Base-by-base conservation (phyloP, 805 yeast genomes). In the Hanseniaspora valbyensis region DNA sequence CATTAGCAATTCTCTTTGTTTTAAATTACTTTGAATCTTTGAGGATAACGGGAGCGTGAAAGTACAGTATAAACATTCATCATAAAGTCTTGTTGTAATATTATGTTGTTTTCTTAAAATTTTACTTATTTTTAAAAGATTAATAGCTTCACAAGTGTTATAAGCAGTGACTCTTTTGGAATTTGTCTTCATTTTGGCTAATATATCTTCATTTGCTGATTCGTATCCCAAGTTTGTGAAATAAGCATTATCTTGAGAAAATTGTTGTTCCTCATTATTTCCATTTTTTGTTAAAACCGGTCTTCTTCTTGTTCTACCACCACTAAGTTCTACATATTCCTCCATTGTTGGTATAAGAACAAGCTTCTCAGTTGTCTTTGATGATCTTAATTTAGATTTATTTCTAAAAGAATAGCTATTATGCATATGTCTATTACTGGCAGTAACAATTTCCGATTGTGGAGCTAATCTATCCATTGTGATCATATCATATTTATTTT, bases 41-140 rank as follows among this genome's bases (percentile, higher is more conserved):
- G 69, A 0, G 97, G 98, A 36, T 90, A 69, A 26, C 87, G 75
- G 59, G 89, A 90, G 0, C 95, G 95, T 7, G 84, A 90, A 45
- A n/a, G 50, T 45, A 39, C 50, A 45, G 60, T 89, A 90, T 22
- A 92, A 66, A n/a, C 87, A 95, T 58, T 90, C 96, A 65, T 90
- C 96, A 59, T 90, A 90, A 28, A 83, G 62, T 54, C 96, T 70
- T 1, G 96, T 95, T 6, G 84, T 76, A 1, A 89, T 95, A 58
- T 81, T 81, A 65, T 90, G 98, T 40, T 80, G 71, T 7, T 74
- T 69, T 36, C 74, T 69, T 26, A 92, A 66, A 57, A 86, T 90
- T 41, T 73, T 71, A 1, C 82, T 72, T 2, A 87, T 77, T 6
- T 75, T 68, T 29, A 71, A 70, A 49, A 92, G 65, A 58, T 84